Evolutionary conservation across 2,329 filamentous ascomycete species (phyloP).

Genomic region (Dendrostoma leiphaemia): DNA sequence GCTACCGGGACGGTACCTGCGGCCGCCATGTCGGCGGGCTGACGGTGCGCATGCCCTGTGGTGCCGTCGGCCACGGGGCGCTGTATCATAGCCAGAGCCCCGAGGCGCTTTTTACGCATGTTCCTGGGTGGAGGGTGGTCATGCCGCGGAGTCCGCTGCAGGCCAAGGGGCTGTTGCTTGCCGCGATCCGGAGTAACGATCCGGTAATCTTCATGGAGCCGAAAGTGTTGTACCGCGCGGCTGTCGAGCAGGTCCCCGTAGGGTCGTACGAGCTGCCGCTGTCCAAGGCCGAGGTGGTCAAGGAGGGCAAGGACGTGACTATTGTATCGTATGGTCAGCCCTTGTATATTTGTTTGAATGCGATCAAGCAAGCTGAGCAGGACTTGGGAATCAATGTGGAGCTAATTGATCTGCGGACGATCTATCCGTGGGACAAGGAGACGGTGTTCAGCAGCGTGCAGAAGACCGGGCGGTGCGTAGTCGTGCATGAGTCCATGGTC

Average conservation of each 20-base stretch:
- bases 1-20: constrained; percentile 67
- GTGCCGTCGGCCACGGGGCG: constrained; percentile 84
- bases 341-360: constrained; percentile 77
- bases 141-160: constrained; percentile 83
- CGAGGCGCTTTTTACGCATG: constrained; percentile 82
- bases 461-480: constrained; percentile 82
- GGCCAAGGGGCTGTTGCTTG: constrained; percentile 81
- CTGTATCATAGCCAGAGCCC: constrained; percentile 88
- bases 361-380: constrained; percentile 71
- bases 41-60: constrained; percentile 87
- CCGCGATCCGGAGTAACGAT: constrained; percentile 76
- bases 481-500: constrained; percentile 91
- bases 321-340: constrained; percentile 88
- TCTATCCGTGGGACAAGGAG: constrained; percentile 89
- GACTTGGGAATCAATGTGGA: constrained; percentile 77
- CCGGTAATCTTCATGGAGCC: constrained; percentile 93
- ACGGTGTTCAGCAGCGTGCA: constrained; percentile 78
- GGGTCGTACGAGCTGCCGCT: constrained; percentile 80
- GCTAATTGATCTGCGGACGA: constrained; percentile 81
- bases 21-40: constrained; percentile 69
- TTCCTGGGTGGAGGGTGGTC: constrained; percentile 81
- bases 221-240: constrained; percentile 87
- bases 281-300: constrained; percentile 81
- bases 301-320: constrained; percentile 76
- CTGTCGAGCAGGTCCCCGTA: constrained; percentile 85